Evolutionary conservation across 2,329 filamentous ascomycete genomes (phyloP).

Genomic region (Pseudogymnoascus sp.): DNA sequence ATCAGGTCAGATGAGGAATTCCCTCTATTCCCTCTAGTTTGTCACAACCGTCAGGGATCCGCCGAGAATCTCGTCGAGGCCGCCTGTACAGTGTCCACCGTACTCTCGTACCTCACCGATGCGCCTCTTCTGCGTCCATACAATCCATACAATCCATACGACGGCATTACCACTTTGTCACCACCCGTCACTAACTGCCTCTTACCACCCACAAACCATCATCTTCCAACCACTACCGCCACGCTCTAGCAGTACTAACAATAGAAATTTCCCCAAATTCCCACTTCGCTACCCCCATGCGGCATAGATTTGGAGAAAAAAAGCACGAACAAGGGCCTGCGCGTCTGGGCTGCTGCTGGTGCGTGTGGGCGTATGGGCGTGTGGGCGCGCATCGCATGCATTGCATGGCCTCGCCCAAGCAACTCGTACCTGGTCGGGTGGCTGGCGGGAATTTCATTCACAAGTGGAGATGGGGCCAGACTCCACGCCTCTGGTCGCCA

Average conservation of each 20-base stretch:
- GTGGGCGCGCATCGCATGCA: not conserved
- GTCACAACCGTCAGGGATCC: not conserved
- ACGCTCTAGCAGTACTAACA: conserved; percentile 1
- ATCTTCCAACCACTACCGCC: not conserved
- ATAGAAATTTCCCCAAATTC: not conserved
- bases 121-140: conserved; percentile 1
- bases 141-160: not conserved
- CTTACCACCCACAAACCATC: not conserved
- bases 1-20: conserved; percentile 1
- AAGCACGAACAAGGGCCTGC: not conserved
- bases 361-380: not conserved
- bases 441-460: not conserved
- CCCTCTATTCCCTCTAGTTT: not conserved
- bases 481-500: not conserved
- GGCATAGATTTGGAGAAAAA: not conserved
- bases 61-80: not conserved
- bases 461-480: not conserved
- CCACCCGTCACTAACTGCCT: not conserved
- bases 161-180: not conserved
- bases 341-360: not conserved
- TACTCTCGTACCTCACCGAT: not conserved
- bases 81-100: not conserved
- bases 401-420: not conserved
- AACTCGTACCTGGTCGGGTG: not conserved
- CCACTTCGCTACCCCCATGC: not conserved